phyloP scores from a whole-genome alignment of 305 asterid genomes.

The Andrographis paniculata region DNA sequence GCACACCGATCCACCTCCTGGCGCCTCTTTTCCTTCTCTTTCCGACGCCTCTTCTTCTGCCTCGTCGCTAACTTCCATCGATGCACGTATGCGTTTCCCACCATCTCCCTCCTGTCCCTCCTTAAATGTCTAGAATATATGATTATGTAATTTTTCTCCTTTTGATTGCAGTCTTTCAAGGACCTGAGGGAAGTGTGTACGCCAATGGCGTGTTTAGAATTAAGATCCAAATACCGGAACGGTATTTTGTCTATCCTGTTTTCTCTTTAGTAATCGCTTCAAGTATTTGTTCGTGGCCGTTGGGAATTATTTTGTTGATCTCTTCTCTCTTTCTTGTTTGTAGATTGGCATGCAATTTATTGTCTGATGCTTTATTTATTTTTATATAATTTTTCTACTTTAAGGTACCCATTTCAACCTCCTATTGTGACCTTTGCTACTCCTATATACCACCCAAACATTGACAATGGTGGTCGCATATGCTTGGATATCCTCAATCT shows the following conservation, averaged over 20 bases:
- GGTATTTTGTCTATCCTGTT: slow-evolving; percentile 24
- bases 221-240: slow-evolving; percentile 67
- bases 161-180: slow-evolving; percentile 42
- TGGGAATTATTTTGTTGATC: too few relatives aligned
- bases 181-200: slow-evolving; percentile 73
- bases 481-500: slow-evolving; percentile 90
- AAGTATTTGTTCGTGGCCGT: not conserved
- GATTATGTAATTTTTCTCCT: not conserved
- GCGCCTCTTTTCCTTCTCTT: slow-evolving; percentile 62
- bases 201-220: slow-evolving; percentile 59
- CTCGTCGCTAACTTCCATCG: slow-evolving; percentile 49
- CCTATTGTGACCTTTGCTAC: slow-evolving; percentile 71
- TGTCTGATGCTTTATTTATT: too few relatives aligned
- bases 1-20: slow-evolving; percentile 74
- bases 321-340: too few relatives aligned
- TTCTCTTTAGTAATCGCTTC: not conserved
- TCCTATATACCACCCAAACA: slow-evolving; percentile 79
- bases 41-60: slow-evolving; percentile 34
- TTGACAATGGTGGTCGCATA: slow-evolving; percentile 83
- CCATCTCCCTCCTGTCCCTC: not conserved
- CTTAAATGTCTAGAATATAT: not conserved
- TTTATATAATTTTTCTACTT: slow-evolving; percentile 4
- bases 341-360: slow-evolving; percentile 6
- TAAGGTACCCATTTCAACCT: slow-evolving; percentile 86
- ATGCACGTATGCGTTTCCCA: slow-evolving; percentile 49